Base-by-base conservation (phyloP, 352 stramenopile genomes). In the Phytopythium chamaehyphon region DNA sequence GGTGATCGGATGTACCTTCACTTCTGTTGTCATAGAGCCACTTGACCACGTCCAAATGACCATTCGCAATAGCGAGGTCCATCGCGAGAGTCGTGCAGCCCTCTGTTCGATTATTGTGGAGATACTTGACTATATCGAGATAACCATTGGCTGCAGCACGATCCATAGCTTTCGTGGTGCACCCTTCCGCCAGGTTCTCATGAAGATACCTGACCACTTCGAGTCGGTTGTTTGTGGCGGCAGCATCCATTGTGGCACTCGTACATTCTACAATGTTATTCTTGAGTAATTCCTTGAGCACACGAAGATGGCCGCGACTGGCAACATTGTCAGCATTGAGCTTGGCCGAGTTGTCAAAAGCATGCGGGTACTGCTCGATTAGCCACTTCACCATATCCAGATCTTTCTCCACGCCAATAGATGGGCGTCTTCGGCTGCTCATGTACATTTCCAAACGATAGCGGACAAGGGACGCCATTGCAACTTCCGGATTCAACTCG, bases 1-100 rank as follows among this genome's bases (percentile, higher is more conserved):
- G 56, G 31, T 50, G 51, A 9, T 35, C 5, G 11, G 62, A 57
- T n/a, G 52, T 65, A 15, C 59, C 59, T 43, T 67, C 59, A 22
- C 11, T 44, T n/a, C 55, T 40, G 21, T 59, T 63, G 10, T 28
- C 10, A 48, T 63, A 18, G 18, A 67, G 35, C 59, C 59, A 67
- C 15, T 43, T 2, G 11, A 43, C 38, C 38, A 43, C 38, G 5
- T 43, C 15, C 38, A 43, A 43, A 16, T 43, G 38, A 21, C 38
- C 38, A 2, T n/a, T 23, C 15, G 7, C 19, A n/a, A 21, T 21
- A 21, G 38, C 38, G 15, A 9, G 15, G 19, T 43, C 38, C 38
- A 43, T 33, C 9, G 38, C 15, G 11, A 9, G 38, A 2, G 38
- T 43, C 6, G 38, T 23, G 38, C 38, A 43, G 11, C 15, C 38